Percentiles rank a stretch among this genome's conserved stretches.
Conservation (phyloP, 75 land plant species). For the Pinus albicaulis region DNA sequence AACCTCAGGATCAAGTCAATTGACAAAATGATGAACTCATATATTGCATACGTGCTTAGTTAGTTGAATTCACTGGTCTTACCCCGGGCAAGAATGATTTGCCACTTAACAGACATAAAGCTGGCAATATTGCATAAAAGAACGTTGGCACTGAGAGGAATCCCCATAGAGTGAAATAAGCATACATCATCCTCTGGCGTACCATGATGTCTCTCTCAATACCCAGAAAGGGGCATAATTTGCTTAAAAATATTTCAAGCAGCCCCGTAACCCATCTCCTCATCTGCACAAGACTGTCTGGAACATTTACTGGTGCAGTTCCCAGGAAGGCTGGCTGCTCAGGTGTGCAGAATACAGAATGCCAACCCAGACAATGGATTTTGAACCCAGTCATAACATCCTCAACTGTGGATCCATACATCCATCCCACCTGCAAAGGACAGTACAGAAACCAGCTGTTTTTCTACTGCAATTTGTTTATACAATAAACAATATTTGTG, state of each 20-base stretch:
- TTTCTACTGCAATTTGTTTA: background rate
- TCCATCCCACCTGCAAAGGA: constrained; percentile 35
- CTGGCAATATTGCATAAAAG: constrained; percentile 23
- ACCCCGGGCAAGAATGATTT: constrained; percentile 28
- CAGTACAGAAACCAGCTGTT: background rate
- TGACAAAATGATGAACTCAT: background rate
- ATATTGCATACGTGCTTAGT: background rate
- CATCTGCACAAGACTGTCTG: constrained; percentile 18
- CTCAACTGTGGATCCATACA: constrained; percentile 39
- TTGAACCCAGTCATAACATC: constrained; percentile 37
- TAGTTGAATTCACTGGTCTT: background rate
- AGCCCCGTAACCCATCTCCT: constrained; percentile 49
- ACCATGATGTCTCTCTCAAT: background rate
- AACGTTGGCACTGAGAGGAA: constrained; percentile 15
- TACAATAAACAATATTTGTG: background rate
- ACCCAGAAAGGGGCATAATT: constrained; percentile 12
- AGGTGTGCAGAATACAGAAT: constrained; percentile 12
- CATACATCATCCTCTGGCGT: constrained; percentile 26
- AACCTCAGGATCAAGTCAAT: background rate
- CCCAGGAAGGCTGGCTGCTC: constrained; percentile 37
- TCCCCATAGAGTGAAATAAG: constrained; percentile 9
- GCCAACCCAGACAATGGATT: constrained; percentile 38
- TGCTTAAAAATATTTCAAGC: constrained; percentile 23
- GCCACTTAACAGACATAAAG: constrained; percentile 17
- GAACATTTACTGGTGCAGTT: constrained; percentile 15